phyloP scores from a whole-genome alignment of 164 flowering plant genomes.

The Santalum album region DNA sequence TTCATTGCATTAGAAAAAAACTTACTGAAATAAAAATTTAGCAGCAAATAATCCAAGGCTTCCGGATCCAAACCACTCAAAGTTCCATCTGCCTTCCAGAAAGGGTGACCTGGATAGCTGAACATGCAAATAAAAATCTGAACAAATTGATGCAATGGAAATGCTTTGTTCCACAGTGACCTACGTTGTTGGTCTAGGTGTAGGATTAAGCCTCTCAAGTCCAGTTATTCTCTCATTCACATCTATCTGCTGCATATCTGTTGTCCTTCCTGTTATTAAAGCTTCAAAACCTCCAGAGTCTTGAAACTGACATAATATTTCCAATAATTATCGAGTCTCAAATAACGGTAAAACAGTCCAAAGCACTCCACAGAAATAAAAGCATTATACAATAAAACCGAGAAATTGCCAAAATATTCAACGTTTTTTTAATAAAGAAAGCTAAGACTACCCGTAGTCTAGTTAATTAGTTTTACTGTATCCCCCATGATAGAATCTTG shows the following conservation, averaged over 20 bases:
- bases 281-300: constrained; percentile 91
- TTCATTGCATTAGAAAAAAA: no score
- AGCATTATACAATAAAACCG: no score
- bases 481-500: no score
- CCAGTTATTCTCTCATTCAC: constrained; percentile 85
- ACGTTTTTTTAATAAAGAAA: no score
- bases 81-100: constrained; percentile 85
- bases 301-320: constrained; percentile 46
- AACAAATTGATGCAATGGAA: background rate
- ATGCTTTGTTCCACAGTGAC: constrained; percentile 11
- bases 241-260: constrained; percentile 74
- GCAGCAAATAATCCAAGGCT: constrained; percentile 68
- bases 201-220: constrained; percentile 89
- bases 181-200: constrained; percentile 89
- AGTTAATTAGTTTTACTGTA: no score
- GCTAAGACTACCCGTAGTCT: no score
- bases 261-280: constrained; percentile 60
- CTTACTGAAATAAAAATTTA: constrained; percentile 57
- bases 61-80: constrained; percentile 81
- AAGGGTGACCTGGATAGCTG: constrained; percentile 70
- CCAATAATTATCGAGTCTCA: background rate
- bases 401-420: background rate
- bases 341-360: background rate
- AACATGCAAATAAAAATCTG: constrained; percentile 19
- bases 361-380: background rate